Evolutionary conservation across 495 filamentous ascomycete genomes (phyloP).

Genomic region (Usnea hakonensis): DNA sequence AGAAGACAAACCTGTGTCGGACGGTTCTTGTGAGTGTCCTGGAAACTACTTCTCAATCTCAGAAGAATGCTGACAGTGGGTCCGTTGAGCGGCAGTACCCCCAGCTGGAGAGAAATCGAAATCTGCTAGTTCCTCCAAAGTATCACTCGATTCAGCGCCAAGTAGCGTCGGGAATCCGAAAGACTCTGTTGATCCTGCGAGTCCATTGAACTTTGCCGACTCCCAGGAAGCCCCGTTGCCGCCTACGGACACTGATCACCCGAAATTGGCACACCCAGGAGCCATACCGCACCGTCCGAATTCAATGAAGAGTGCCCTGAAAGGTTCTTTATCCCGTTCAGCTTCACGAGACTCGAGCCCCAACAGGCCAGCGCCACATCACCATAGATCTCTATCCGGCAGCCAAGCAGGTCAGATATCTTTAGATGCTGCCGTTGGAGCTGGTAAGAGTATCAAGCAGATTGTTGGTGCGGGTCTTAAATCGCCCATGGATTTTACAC

Average conservation of each 20-base stretch:
- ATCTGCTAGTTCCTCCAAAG: conserved; percentile 5
- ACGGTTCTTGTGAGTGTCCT: background rate
- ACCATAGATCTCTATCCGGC: conserved; percentile 15
- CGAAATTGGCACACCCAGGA: background rate
- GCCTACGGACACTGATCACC: background rate
- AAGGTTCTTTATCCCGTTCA: conserved; percentile 10
- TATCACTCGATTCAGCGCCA: conserved; percentile 7
- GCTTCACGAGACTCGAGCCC: conserved; percentile 13
- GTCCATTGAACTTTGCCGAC: background rate
- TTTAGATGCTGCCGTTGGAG: conserved; percentile 50
- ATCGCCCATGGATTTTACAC: conserved; percentile 71
- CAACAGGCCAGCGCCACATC: conserved; percentile 6
- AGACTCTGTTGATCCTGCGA: background rate
- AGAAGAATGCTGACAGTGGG: background rate
- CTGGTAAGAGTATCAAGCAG: conserved; percentile 55
- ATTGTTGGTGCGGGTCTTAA: conserved; percentile 65
- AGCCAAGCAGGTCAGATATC: conserved; percentile 26
- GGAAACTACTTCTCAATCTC: no score
- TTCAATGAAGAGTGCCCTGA: conserved; percentile 12
- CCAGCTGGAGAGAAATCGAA: conserved; percentile 1
- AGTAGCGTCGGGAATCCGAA: background rate
- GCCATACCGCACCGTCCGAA: background rate
- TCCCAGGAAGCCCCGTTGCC: conserved; percentile 2
- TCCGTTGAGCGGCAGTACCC: background rate
- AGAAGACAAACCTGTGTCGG: conserved; percentile 4